These are phyloP conservation scores for Cyclostephanos tholiformis DNA, from an alignment of 108 stramenopile species.

Conservation along the genomic window DNA sequence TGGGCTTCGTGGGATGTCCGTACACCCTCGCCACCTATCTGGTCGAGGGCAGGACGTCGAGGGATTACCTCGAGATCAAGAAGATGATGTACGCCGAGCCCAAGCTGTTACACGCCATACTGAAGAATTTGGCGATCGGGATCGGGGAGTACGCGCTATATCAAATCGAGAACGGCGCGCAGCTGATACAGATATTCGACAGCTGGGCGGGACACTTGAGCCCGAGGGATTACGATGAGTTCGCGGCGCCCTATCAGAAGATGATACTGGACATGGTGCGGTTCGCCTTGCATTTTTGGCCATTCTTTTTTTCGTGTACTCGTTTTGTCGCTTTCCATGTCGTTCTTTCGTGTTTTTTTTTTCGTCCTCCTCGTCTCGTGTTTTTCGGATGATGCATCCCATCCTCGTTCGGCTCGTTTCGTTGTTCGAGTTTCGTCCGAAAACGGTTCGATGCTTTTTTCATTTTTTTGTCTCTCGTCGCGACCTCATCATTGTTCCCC, in stretches of 20 bases:
- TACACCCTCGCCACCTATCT: slow-evolving; percentile 98
- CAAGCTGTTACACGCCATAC: slow-evolving; percentile 83
- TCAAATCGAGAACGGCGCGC: slow-evolving; percentile 97
- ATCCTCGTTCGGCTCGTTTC: no score
- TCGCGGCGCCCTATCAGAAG: slow-evolving; percentile 96
- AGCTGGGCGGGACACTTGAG: slow-evolving; percentile 97
- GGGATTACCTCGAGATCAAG: slow-evolving; percentile 92
- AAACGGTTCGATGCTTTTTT: no score
- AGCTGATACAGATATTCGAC: slow-evolving; percentile 99
- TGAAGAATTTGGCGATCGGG: slow-evolving; percentile 88
- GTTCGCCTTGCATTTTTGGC: neutral
- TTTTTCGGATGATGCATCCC: no score
- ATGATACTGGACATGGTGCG: slow-evolving; percentile 82
- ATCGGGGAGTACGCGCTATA: slow-evolving; percentile 93
- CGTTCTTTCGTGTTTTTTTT: neutral
- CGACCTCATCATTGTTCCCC: no score
- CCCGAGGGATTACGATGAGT: slow-evolving; percentile 91
- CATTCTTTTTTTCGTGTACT: neutral
- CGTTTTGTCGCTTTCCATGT: neutral
- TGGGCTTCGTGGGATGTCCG: slow-evolving; percentile 99
- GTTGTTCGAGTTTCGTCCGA: no score
- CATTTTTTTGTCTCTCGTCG: no score
- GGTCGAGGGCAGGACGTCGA: slow-evolving; percentile 96
- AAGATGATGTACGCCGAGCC: slow-evolving; percentile 93
- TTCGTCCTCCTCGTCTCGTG: no score